A percentile compares a stretch with the other conserved stretches of the same genome.
Evolutionary conservation across 2,329 filamentous ascomycete species (phyloP).

Genomic region (Sordariomycetes sp.): DNA sequence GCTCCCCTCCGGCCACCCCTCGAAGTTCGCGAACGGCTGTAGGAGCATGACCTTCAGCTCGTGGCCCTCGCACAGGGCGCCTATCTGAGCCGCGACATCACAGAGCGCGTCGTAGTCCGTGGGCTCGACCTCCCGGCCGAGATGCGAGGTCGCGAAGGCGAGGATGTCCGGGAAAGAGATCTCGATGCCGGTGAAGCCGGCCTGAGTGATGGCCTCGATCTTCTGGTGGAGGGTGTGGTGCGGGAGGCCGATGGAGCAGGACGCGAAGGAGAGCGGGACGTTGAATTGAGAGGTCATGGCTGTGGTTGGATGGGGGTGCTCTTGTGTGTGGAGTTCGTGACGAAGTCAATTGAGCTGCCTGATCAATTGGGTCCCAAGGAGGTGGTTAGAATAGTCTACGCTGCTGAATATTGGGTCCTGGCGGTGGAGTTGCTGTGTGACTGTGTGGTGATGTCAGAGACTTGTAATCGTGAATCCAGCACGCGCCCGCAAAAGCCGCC

Average conservation of each 20-base stretch:
- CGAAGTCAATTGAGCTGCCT: no score
- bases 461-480: no score
- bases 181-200: conserved; percentile 60
- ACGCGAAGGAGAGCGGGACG: conserved; percentile 37
- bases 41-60: conserved; percentile 56
- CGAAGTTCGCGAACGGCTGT: conserved; percentile 68
- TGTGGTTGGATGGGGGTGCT: neutral
- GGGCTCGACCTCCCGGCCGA: conserved; percentile 37
- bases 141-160: conserved; percentile 42
- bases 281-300: conserved; percentile 3
- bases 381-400: neutral
- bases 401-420: neutral
- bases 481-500: neutral
- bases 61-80: conserved; percentile 39
- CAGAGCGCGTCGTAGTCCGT: conserved; percentile 51
- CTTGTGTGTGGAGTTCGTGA: neutral
- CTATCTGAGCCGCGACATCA: conserved; percentile 42
- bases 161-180: conserved; percentile 65
- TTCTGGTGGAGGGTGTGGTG: conserved; percentile 42
- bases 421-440: neutral
- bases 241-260: conserved; percentile 33
- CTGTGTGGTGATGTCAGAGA: neutral
- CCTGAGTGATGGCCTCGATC: conserved; percentile 49
- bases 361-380: no score
- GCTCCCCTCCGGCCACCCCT: conserved; percentile 56